Conservation (phyloP, 176 grass and related monocot genomes). For the Paspalum vaginatum region DNA sequence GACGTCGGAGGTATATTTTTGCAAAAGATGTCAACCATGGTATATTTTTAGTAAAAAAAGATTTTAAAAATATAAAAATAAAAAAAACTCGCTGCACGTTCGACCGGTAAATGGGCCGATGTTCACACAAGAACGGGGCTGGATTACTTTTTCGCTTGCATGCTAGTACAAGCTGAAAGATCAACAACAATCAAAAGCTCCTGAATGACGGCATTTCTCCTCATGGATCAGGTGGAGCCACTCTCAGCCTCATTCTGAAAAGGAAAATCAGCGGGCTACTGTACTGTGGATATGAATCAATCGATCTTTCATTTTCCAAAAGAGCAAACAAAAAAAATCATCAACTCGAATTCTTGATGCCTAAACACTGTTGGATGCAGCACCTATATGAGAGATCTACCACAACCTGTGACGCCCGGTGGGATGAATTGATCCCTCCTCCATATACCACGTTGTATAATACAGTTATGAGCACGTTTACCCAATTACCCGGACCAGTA, state of each 20-base stretch:
- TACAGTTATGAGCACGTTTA: constrained; percentile 52
- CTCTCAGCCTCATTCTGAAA: background rate
- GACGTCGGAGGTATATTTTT: too few relatives aligned
- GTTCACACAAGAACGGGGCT: background rate
- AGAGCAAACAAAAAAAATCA: background rate
- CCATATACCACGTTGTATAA: constrained; percentile 49
- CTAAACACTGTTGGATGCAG: background rate
- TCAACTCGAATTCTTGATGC: background rate
- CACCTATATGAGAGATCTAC: background rate
- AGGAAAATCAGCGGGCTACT: background rate
- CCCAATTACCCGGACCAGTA: constrained; percentile 37
- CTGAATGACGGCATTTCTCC: background rate
- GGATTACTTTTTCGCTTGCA: too few relatives aligned
- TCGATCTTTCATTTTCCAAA: background rate
- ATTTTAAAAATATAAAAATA: too few relatives aligned
- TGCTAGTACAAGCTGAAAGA: background rate
- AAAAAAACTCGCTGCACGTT: too few relatives aligned
- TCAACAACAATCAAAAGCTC: background rate
- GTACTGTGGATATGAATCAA: background rate
- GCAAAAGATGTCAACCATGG: too few relatives aligned
- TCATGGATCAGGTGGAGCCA: background rate
- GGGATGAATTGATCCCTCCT: constrained; percentile 40
- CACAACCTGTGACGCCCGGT: background rate
- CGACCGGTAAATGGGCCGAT: background rate
- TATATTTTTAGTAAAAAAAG: too few relatives aligned